phyloP scores from a whole-genome alignment of 805 yeast species.

The Helenozyma baotianmanensis region DNA sequence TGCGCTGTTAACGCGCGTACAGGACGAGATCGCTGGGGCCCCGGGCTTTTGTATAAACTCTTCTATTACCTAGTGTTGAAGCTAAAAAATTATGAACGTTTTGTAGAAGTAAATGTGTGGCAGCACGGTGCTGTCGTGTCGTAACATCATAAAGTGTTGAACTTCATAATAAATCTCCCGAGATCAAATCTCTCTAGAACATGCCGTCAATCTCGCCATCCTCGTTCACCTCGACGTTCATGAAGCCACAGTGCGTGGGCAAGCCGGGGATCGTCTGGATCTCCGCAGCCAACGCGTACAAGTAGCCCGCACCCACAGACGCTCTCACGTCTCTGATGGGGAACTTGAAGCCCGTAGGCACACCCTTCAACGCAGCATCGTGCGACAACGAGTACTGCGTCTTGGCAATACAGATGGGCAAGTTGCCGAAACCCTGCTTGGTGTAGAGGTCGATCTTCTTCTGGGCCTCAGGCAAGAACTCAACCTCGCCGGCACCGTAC shows the following conservation, averaged over 20 bases:
- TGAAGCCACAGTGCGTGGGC: conserved; percentile 81
- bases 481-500: conserved; percentile 75
- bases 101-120: conserved; percentile 4
- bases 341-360: conserved; percentile 72
- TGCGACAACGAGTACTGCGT: conserved; percentile 83
- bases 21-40: too few species aligned
- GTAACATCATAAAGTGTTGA: conserved; percentile 21
- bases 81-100: not conserved
- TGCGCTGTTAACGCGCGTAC: not conserved
- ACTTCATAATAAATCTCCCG: conserved; percentile 12
- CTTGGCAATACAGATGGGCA: conserved; percentile 83
- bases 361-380: conserved; percentile 79
- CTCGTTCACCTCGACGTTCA: conserved; percentile 79
- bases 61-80: conserved; percentile 5
- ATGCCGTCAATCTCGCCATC: conserved; percentile 81
- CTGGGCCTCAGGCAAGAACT: conserved; percentile 64
- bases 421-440: conserved; percentile 68
- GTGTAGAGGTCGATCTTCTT: conserved; percentile 64
- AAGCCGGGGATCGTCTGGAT: conserved; percentile 84
- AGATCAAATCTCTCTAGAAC: too few species aligned
- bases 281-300: conserved; percentile 81
- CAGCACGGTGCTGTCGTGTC: too few species aligned
- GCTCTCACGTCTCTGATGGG: conserved; percentile 80
- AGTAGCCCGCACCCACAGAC: conserved; percentile 78
- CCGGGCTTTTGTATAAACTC: not conserved